Base-by-base conservation (phyloP, 352 stramenopile genomes). In the Globisporangium mamillatum region DNA sequence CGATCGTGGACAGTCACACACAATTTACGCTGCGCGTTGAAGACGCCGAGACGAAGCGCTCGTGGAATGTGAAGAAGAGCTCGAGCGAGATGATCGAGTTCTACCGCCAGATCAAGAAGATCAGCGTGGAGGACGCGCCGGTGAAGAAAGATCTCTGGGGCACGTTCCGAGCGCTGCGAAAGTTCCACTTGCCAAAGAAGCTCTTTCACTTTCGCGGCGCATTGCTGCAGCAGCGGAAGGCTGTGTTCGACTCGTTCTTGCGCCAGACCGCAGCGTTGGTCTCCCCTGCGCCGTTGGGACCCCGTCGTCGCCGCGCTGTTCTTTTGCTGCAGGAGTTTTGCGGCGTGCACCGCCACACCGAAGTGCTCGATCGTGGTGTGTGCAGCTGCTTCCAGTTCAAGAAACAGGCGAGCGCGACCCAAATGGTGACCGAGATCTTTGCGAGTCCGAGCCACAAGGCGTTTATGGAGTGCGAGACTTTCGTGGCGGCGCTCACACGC, bases 191-290 rank as follows among this genome's bases (percentile, higher is more conserved):
- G 46, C 81, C 82, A 9, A 88, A 81, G 63, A 82, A 79, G 32
- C 68, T 87, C 36, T 79, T 91, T 59, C 72, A 81, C 61, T 88
- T 79, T 22, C 74, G 79, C 64, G 81, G 76, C 32, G 77, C 79
- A 12, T 66, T 89, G 22, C 81, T 77, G 41, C 73, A 82, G 12
- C 82, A 91, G 74, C 76, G 81, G 24, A 76, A 78, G 50, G 77
- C 86, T 2, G 75, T 88, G n/a, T 89, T 89, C 59, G 82, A 91
- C 68, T 89, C 83, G 69, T 86, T 90, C 34, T 71, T 91, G 58
- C 75, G 81, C 10, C 83, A 91, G 56, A 90, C 81, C 12, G 81
- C 81, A 12, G 79, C 81, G 52, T 65, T 91, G 22, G 79, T 89
- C 18, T 69, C 78, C 9, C 83, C 83, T 24, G 81, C 76, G 53